A percentile compares a stretch with the other conserved stretches of the same genome.
phyloP scores from a whole-genome alignment of 768 basidiomycete species.

The Mycena rosella region DNA sequence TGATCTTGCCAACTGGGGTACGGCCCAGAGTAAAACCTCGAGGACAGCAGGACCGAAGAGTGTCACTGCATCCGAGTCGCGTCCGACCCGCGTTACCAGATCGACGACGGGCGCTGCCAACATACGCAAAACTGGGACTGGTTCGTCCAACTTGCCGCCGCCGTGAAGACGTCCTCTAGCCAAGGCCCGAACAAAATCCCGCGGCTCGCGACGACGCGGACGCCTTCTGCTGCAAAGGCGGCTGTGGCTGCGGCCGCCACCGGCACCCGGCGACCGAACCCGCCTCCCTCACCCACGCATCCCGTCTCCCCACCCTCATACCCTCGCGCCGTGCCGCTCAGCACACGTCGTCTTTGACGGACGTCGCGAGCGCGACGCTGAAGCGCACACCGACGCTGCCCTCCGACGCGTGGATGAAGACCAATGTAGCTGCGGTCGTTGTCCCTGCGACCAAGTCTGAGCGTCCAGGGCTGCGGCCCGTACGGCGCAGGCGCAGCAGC shows the following conservation, averaged over 20 bases:
- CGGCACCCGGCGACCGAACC: constrained; percentile 49
- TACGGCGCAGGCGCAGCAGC: constrained; percentile 85
- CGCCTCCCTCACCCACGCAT: constrained; percentile 76
- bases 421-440: constrained; percentile 76
- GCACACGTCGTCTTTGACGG: constrained; percentile 61
- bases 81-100: constrained; percentile 80
- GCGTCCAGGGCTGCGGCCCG: constrained; percentile 79
- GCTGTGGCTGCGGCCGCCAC: constrained; percentile 54
- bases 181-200: constrained; percentile 78
- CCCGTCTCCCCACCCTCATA: constrained; percentile 80
- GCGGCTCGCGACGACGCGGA: constrained; percentile 67
- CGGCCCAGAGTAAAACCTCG: constrained; percentile 52
- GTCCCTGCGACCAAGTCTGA: constrained; percentile 79
- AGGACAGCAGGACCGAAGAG: constrained; percentile 58
- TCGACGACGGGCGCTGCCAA: constrained; percentile 71
- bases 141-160: constrained; percentile 46
- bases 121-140: constrained; percentile 66
- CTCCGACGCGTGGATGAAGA: constrained; percentile 83
- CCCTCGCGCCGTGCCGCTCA: constrained; percentile 63
- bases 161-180: constrained; percentile 54
- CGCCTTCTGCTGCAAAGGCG: constrained; percentile 61
- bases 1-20: constrained; percentile 62
- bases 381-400: constrained; percentile 52
- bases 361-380: constrained; percentile 59
- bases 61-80: constrained; percentile 75